Base-by-base conservation (phyloP, 352 stramenopile species). In the Phytophthora boehmeriae region DNA sequence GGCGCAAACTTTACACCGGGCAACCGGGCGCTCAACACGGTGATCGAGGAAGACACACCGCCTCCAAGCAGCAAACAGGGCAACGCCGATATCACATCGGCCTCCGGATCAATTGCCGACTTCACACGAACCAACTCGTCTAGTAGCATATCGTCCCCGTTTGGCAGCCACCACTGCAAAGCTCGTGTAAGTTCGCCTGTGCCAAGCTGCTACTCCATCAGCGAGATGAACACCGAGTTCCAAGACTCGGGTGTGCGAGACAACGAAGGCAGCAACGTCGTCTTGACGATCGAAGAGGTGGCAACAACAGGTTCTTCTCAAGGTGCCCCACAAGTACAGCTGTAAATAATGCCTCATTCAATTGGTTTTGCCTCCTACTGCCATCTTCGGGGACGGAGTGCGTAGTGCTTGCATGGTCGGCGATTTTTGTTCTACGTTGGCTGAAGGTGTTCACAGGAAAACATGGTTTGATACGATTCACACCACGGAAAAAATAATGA, bases 141-240 rank as follows among this genome's bases (percentile, higher is more conserved):
- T 8, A 39, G 46, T 13, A 55, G 48, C 14, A 50, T 47, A 8
- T 53, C 54, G 44, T 76, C 71, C 17, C 67, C 63, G 1, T 74
- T 76, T 25, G 48, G 50, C 5, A 64, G 44, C 23, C 56, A 55
- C 0, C 59, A 39, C 38, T 63, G 54, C 39, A 65, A 66, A 1
- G 59, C 32, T 32, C 66, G 71, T 11, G 63, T 76, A 10, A 79
- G 71, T 23, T 79, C 71, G 22, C 66, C 71, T 25, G 44, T 65
- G 32, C 27, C 34, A 25, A 65, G 27, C 45, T 47, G 35, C 30
- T 61, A 13, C 34, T 60, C 59, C 11, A 68, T 17, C 63, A 69
- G 56, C 47, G 63, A 75, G 4, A 34, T 55, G 32, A 71, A 71
- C 16, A 79, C 59, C 43, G 63, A 67, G 36, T 76, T 79, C 44